phyloP scores from a whole-genome alignment of 768 basidiomycete species.

The Porphyrellus cyaneotinctus region DNA sequence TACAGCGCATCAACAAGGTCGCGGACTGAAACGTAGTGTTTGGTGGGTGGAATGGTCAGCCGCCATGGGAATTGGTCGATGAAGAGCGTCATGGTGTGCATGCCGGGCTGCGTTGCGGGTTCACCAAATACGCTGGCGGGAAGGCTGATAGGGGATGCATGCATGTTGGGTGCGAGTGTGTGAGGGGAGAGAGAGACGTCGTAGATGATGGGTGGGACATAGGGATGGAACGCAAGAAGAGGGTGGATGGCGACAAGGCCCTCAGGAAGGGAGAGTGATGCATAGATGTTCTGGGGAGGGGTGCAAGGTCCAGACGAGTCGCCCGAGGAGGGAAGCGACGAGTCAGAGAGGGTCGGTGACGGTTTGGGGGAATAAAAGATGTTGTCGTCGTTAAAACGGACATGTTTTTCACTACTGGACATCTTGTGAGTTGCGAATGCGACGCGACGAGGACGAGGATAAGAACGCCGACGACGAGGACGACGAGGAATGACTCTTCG shows the following conservation, averaged over 20 bases:
- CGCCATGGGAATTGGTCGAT: slow-evolving; percentile 33
- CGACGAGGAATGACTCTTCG: slow-evolving; percentile 10
- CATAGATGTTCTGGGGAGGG: slow-evolving; percentile 25
- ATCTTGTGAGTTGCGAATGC: slow-evolving; percentile 11
- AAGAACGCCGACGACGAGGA: slow-evolving; percentile 4
- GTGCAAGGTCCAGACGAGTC: slow-evolving; percentile 28
- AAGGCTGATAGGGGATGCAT: slow-evolving; percentile 25
- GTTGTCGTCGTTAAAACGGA: slow-evolving; percentile 32
- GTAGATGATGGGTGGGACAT: slow-evolving; percentile 18
- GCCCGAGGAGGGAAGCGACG: slow-evolving; percentile 30
- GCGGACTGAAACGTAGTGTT: slow-evolving; percentile 35
- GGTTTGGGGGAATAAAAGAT: slow-evolving; percentile 30
- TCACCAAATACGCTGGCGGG: slow-evolving; percentile 23
- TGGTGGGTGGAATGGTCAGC: slow-evolving; percentile 28
- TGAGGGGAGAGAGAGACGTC: slow-evolving; percentile 18
- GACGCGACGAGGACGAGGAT: slow-evolving; percentile 5
- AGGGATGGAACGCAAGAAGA: slow-evolving; percentile 28
- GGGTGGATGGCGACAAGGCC: slow-evolving; percentile 32
- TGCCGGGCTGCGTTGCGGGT: slow-evolving; percentile 30
- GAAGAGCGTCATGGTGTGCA: slow-evolving; percentile 29
- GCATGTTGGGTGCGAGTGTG: slow-evolving; percentile 21
- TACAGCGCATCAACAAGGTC: slow-evolving; percentile 51
- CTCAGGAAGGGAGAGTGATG: slow-evolving; percentile 18
- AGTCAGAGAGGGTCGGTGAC: slow-evolving; percentile 26
- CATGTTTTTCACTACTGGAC: slow-evolving; percentile 23